Evolutionary conservation across 164 flowering plant species (phyloP), one percentile per base, ranked within the genome.

Genomic region (Cinnamomum micranthum): DNA sequence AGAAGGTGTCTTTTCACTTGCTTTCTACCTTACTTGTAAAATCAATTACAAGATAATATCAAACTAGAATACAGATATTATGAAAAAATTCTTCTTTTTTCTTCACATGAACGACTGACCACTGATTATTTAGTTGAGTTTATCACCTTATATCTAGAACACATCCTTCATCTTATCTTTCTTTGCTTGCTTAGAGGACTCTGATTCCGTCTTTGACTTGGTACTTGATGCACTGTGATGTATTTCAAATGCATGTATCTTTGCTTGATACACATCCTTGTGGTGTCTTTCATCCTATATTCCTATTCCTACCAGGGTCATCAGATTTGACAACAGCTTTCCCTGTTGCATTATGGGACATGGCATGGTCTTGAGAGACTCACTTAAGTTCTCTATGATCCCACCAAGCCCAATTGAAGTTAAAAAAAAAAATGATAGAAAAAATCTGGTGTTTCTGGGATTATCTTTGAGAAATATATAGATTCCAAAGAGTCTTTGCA

Each of bases 331-430:
- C 4, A 74, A 87, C 0, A 84, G 82, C 66, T 90, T 85, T 59
- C 88, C 89, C 74, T 92, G 97, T 75, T 93, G 94, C 98, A 95
- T 91, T 27, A 95, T 93, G 2, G 91, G 89, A 12, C 92, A 81
- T 0, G 97, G 97, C 97, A 95, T 95, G 69, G 92, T 92, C 82
- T 95, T 92, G 75, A 93, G 73, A 76, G 88, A 93, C 80, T 95
- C 98, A 1, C 97, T 87, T 73, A 95, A 68, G 66, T 86, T 92
- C 75, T 93, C 96, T 4, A 95, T 92, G 68, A 92, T 87, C 50
- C 98, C 96, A 76, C 97, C 95, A 68, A 93, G 93, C 50, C 99
- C 98, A 77, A 93, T 92, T 33, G 99, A 95, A 7, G 98, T 95
- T 4, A 75, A 95, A 95, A 75, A 24, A 75, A 24, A 92, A 92